Evolutionary conservation across 202 grass and related monocot species (phyloP).

Genomic region (Alloteropsis angusta): DNA sequence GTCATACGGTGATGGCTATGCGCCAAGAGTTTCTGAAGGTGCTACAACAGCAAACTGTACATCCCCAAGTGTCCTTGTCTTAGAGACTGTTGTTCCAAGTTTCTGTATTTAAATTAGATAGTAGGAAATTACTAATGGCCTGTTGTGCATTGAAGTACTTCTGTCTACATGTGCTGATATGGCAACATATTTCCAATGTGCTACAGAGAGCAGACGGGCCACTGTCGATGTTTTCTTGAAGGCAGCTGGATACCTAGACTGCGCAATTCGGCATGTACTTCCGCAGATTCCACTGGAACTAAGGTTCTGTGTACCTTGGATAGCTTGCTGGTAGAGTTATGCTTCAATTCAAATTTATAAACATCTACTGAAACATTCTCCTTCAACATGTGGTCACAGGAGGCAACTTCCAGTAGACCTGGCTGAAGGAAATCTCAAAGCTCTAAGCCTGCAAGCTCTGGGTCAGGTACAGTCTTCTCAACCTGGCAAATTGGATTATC

Average conservation of each 20-base stretch:
- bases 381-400: slow-evolving; percentile 37
- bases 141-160: neutral
- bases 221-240: slow-evolving; percentile 91
- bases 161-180: neutral
- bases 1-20: slow-evolving; percentile 70
- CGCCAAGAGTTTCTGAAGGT: slow-evolving; percentile 90
- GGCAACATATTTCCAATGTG: neutral
- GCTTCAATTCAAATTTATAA: neutral
- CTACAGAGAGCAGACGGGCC: slow-evolving; percentile 56
- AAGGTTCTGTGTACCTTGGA: slow-evolving; percentile 37
- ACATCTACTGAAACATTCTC: neutral
- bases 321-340: neutral
- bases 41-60: neutral
- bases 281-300: slow-evolving; percentile 54
- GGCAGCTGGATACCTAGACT: slow-evolving; percentile 90
- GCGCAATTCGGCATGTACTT: slow-evolving; percentile 68
- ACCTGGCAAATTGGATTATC: neutral
- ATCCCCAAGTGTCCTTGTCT: neutral
- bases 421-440: slow-evolving; percentile 77
- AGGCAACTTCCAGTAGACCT: slow-evolving; percentile 88
- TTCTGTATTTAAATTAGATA: neutral
- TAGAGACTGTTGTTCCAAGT: neutral
- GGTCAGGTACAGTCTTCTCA: slow-evolving; percentile 57
- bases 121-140: neutral
- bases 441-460: slow-evolving; percentile 78